Evolutionary conservation across 495 filamentous ascomycete species (phyloP).

Genomic region (Aspergillus cristatus): DNA sequence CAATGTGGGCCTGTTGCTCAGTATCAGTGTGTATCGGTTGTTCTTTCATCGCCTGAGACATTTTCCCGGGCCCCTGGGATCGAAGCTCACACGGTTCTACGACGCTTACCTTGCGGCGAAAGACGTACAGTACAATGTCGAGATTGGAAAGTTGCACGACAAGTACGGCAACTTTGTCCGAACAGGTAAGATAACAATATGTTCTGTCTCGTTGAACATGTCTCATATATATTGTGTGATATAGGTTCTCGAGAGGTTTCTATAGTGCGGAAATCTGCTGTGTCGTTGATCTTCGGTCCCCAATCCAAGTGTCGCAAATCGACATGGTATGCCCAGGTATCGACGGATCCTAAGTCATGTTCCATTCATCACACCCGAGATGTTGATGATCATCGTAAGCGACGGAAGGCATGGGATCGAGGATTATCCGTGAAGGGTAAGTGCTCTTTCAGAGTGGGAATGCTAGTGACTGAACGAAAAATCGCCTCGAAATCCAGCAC

Average conservation of each 20-base stretch:
- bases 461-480: slow-evolving; percentile 36
- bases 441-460: slow-evolving; percentile 54
- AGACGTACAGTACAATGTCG: slow-evolving; percentile 8
- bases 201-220: too few species aligned
- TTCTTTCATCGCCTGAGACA: slow-evolving; percentile 31
- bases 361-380: slow-evolving; percentile 19
- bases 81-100: slow-evolving; percentile 9
- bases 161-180: slow-evolving; percentile 15
- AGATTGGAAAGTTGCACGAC: slow-evolving; percentile 8
- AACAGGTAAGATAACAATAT: slow-evolving; percentile 4
- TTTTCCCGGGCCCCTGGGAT: slow-evolving; percentile 30
- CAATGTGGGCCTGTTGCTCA: slow-evolving; percentile 19
- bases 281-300: slow-evolving; percentile 11
- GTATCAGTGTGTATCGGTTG: slow-evolving; percentile 33
- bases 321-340: slow-evolving; percentile 22
- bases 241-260: slow-evolving; percentile 23
- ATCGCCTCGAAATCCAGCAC: slow-evolving; percentile 40
- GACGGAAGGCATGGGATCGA: slow-evolving; percentile 29
- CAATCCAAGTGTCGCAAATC: slow-evolving; percentile 20
- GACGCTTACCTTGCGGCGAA: slow-evolving; percentile 5
- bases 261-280: slow-evolving; percentile 15
- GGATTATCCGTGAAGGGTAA: slow-evolving; percentile 22
- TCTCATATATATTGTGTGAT: background rate
- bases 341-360: slow-evolving; percentile 6
- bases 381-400: slow-evolving; percentile 16